Evolutionary conservation across 306 rosid genomes (phyloP), one percentile per base, ranked within the genome.

Genomic region (Notholithocarpus densiflorus): DNA sequence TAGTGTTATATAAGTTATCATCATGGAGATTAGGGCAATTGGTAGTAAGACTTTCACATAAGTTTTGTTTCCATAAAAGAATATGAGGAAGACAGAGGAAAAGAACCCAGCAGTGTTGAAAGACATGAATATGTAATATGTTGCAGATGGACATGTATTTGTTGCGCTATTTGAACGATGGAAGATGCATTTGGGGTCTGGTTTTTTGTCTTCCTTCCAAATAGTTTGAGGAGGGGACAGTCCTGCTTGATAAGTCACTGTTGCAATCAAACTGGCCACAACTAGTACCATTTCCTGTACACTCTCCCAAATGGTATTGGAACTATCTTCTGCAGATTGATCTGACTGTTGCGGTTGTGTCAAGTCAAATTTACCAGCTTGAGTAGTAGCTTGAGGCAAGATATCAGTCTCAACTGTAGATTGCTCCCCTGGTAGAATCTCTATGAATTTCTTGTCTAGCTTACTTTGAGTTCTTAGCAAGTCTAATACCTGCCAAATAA

Each of bases 61-160:
- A 3, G 79, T 60, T 54, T 20, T 65, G 8, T 45, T 75, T 19
- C 43, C 19, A 57, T 6, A 75, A 54, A 75, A 61, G 72, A 75
- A 62, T 15, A 75, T 75, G 60, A 75, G 79, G 29, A 75, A 26
- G 27, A 45, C 27, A 5, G 72, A 31, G 8, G 72, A 56, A 6
- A 61, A 75, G 40, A 75, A 61, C 26, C 79, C 72, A 0, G 79
- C 20, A 12, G 79, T 75, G 72, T 75, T 75, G 72, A 75, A 75
- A 48, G 61, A 61, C 72, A 75, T 75, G 60, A 75, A 75, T 1
- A 75, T 45, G 54, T 75, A 75, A 71, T 75, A 75, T 17, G 71
- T 18, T 21, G 61, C 2, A 75, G 27, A 34, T 17, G 72, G 79
- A 26, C 79, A 75, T 19, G 56, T 21, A 26, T 75, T 9, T 60